These are phyloP conservation scores for Amanita pallidorosea DNA, from an alignment of 768 basidiomycete species.

Conservation along the genomic window DNA sequence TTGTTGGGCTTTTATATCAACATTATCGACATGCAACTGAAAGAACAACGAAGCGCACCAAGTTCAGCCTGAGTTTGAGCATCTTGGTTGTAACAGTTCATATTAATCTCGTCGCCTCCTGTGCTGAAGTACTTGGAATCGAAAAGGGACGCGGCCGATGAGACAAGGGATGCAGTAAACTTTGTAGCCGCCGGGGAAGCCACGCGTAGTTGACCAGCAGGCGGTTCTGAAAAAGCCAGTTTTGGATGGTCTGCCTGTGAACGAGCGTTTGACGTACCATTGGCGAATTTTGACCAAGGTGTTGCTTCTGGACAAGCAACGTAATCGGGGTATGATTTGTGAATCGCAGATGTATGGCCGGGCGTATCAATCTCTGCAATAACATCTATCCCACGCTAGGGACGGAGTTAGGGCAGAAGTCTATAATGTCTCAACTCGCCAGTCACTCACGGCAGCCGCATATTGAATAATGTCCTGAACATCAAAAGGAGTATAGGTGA, in stretches of 20 bases:
- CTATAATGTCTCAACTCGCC: not conserved
- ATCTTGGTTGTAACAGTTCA: constrained; percentile 54
- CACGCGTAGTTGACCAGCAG: constrained; percentile 75
- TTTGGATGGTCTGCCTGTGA: not conserved
- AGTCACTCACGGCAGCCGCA: constrained; percentile 51
- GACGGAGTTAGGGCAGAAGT: not conserved
- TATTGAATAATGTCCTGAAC: constrained; percentile 53
- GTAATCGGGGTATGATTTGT: constrained; percentile 58
- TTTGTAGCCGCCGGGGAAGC: constrained; percentile 44
- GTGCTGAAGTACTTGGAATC: constrained; percentile 57
- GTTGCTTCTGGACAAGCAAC: constrained; percentile 55
- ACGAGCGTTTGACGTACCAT: constrained; percentile 16
- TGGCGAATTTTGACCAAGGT: constrained; percentile 56
- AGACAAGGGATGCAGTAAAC: constrained; percentile 50
- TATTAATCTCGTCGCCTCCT: constrained; percentile 78
- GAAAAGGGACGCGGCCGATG: constrained; percentile 37
- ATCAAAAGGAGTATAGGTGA: constrained; percentile 45
- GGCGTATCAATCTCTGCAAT: constrained; percentile 74
- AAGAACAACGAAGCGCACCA: constrained; percentile 12
- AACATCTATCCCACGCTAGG: constrained; percentile 65
- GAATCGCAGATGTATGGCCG: constrained; percentile 69
- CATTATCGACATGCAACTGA: not conserved
- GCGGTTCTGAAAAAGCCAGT: constrained; percentile 42
- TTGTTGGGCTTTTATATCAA: constrained; percentile 14
- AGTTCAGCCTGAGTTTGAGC: constrained; percentile 45